Conservation (phyloP, 768 basidiomycete genomes). For the Termitomyces sp. region DNA sequence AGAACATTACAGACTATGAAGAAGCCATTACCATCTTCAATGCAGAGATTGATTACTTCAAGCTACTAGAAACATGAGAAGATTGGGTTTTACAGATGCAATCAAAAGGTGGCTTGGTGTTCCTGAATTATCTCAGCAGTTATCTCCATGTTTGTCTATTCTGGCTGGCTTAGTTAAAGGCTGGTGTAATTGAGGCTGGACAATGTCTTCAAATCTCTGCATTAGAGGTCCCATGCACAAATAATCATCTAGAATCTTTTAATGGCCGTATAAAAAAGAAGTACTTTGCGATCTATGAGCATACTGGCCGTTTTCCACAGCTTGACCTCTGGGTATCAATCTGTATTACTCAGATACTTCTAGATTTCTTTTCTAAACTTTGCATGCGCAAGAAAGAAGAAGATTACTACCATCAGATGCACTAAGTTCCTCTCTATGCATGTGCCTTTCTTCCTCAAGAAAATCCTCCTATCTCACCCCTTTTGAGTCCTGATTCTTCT, state of each 20-base stretch:
- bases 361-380: not conserved
- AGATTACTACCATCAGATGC: not conserved
- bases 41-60: not conserved
- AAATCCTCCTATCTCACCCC: not conserved
- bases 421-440: not conserved
- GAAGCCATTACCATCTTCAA: not conserved
- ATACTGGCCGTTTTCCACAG: not conserved
- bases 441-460: not conserved
- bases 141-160: not conserved
- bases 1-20: not conserved
- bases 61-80: not conserved
- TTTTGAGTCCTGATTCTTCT: not conserved
- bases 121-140: not conserved
- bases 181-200: not conserved
- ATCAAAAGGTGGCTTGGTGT: not conserved
- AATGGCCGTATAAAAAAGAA: not conserved
- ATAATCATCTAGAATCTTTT: not conserved
- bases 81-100: not conserved
- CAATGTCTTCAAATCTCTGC: not conserved
- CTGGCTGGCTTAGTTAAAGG: not conserved
- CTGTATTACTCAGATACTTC: not conserved
- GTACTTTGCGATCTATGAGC: not conserved
- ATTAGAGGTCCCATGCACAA: not conserved
- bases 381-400: not conserved
- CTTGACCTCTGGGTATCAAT: not conserved